These are phyloP conservation scores for Petunia secreta DNA, from an alignment of 257 asterid genomes.

Conservation along the genomic window DNA sequence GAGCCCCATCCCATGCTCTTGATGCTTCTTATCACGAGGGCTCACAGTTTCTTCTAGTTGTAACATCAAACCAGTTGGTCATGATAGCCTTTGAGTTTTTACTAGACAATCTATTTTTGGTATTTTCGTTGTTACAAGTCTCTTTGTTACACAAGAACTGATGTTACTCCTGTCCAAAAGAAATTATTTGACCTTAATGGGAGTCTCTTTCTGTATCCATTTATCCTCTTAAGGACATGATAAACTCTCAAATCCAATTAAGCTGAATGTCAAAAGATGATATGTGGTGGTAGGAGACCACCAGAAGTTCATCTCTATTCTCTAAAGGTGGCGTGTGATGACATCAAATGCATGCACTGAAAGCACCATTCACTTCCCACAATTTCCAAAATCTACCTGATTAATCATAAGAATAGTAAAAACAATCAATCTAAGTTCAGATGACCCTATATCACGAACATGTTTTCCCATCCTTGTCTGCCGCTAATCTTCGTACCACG, in stretches of 20 bases:
- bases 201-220: no score
- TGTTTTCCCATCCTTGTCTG: neutral
- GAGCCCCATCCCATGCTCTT: no score
- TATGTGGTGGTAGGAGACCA: conserved; percentile 4
- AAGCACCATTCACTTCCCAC: neutral
- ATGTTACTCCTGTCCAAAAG: no score
- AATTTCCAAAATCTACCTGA: neutral
- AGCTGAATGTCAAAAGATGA: neutral
- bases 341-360: conserved; percentile 14
- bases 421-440: conserved; percentile 4
- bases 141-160: no score
- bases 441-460: neutral
- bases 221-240: no score
- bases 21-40: neutral
- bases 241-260: neutral
- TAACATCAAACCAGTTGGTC: neutral
- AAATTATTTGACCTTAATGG: no score
- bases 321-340: neutral
- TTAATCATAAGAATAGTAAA: conserved; percentile 10
- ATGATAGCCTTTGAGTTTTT: no score
- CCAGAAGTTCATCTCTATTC: conserved; percentile 4
- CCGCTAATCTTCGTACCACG: conserved; percentile 16
- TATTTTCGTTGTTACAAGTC: no score
- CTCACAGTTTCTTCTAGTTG: neutral
- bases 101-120: no score